Evolutionary conservation across 108 stramenopile genomes (phyloP), one percentile per base, ranked within the genome.

Genomic region (Cylindrotheca closterium): DNA sequence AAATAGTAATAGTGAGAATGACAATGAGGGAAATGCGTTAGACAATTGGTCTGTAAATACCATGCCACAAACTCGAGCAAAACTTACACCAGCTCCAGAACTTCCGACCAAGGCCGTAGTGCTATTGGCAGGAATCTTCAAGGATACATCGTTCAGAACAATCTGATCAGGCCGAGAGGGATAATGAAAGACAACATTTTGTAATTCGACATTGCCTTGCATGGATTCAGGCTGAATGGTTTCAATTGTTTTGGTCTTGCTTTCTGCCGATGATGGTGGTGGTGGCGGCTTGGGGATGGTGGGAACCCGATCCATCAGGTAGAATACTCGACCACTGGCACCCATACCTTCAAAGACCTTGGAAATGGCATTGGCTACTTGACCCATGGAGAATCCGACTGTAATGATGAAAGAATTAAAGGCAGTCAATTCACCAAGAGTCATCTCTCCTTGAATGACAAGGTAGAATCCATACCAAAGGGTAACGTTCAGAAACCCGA

Each of bases 391-490:
- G 28, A 63, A 68, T 7, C 85, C 88, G 30, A 91, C 84, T 19
- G 71, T 45, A 52, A 92, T 65, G 3, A 89, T 62, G 60, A 86
- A 90, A 30, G 82, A 65, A 50, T 92, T 79, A 70, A 94, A 94
- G 23, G 90, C 78, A 28, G 84, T 84, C 60, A 94, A 68, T 12
- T 65, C 64, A 4, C 88, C 93, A 19, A 86, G 48, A 0, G 79
- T 73, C 45, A 94, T 67, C 46, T 82, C 60, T 2, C 73, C 83
- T 17, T 73, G 29, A 4, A 51, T 22, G 32, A 94, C 90, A 18
- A 87, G 74, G n/a, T 78, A 64, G 51, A 87, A 91, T 4, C 93
- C 93, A 77, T 83, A 94, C 81, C 83, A 94, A 4, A 91, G 59
- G 32, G 58, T 54, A 33, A 71, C 55, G 67, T 83, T 60, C 45